Base-by-base conservation (phyloP, 2,329 filamentous ascomycete species). In the Aspergillus persii region DNA sequence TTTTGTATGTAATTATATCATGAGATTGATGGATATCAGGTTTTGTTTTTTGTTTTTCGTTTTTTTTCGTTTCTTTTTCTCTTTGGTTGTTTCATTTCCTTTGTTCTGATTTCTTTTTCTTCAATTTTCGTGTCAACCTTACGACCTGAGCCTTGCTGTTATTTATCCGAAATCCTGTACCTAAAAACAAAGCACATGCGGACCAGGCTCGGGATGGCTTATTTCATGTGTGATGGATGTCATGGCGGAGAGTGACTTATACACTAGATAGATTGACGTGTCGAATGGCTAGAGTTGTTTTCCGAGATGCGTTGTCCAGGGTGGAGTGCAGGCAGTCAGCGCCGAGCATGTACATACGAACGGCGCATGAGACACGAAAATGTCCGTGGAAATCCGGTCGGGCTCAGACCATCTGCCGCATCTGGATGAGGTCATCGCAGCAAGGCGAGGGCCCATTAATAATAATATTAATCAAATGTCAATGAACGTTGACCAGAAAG, bases 21-120 rank as follows among this genome's bases (percentile, higher is more conserved):
- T 69, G 71, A 71, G 68, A 62, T 68, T 68, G 67, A 74, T 72
- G 70, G 66, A 69, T 64, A 59, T 54, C 56, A 48, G 54, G 47
- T 63, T 50, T 59, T 54, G 6, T 41, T 41, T 41, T 41, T 41
- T 7, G 5, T 23, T 23, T 23, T 23, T 23, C 2, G 1, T 23
- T 23, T 23, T 23, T 23, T 23, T 23, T 23, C 2, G 18, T 23
- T 23, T 23, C 18, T 23, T 23, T 23, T 23, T 31, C 6, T 31
- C 8, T 5, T 31, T 31, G 30, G 5, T 31, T 8, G 2, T 58
- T 51, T 60, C 46, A 63, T 52, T 63, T 59, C 47, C 49, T 12
- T 36, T 47, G 11, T 26, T 54, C 55, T 64, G 8, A 27, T 39
- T 52, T 55, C 26, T 41, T 39, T 31, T 29, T n/a, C n/a, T 15